A percentile compares a stretch with the other conserved stretches of the same genome.
Conservation (phyloP, 345 rosid genomes). For the Reutealis trisperma region DNA sequence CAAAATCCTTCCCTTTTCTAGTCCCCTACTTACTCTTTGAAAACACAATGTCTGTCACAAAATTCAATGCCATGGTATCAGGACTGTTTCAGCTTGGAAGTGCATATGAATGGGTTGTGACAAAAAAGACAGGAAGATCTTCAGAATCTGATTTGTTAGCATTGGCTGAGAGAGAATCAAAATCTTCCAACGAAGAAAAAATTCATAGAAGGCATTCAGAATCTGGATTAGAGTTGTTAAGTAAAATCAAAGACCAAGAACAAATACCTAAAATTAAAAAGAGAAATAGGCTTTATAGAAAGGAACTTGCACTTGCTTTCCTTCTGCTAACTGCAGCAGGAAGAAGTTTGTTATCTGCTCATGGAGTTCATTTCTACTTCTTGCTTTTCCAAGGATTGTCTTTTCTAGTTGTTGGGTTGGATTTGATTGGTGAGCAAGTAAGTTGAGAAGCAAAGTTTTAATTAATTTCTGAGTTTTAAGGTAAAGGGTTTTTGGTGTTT, state of each 20-base stretch:
- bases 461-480: background rate
- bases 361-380: slow-evolving; percentile 92
- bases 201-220: slow-evolving; percentile 67
- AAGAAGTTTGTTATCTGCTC: slow-evolving; percentile 76
- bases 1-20: slow-evolving; percentile 89
- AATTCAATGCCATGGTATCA: slow-evolving; percentile 93
- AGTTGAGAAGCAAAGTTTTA: slow-evolving; percentile 31
- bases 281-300: slow-evolving; percentile 63
- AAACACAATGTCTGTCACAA: slow-evolving; percentile 92
- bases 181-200: slow-evolving; percentile 50
- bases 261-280: slow-evolving; percentile 22
- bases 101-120: slow-evolving; percentile 89
- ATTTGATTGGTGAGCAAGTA: slow-evolving; percentile 89
- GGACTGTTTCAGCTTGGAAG: slow-evolving; percentile 90
- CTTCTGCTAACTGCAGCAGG: slow-evolving; percentile 81
- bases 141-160: slow-evolving; percentile 80
- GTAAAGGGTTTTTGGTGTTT: background rate
- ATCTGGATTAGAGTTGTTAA: slow-evolving; percentile 61
- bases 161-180: slow-evolving; percentile 69
- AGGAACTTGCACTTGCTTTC: slow-evolving; percentile 82
- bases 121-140: slow-evolving; percentile 85
- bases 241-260: slow-evolving; percentile 60
- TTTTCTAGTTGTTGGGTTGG: slow-evolving; percentile 82
- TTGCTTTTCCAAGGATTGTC: slow-evolving; percentile 85
- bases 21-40: slow-evolving; percentile 86